Conservation (phyloP, 192 early-diverging fungal species). For the Phlyctochytrium bullatum region DNA sequence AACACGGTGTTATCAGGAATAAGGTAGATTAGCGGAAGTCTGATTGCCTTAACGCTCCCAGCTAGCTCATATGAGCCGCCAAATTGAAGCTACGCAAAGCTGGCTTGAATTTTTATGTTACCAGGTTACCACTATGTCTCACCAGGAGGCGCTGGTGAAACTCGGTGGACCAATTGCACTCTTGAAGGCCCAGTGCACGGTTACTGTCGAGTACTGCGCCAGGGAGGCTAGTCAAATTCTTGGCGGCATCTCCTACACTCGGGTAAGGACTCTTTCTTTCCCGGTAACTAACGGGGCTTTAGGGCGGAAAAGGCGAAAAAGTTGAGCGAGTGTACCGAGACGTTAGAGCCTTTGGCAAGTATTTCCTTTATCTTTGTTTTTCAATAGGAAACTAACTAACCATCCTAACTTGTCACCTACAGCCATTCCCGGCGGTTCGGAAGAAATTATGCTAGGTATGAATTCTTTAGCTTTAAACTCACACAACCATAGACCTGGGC, state of each 20-base stretch:
- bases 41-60: neutral
- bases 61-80: constrained; percentile 57
- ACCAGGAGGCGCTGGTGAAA: constrained; percentile 40
- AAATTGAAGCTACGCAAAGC: constrained; percentile 73
- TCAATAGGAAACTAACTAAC: too few species aligned
- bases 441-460: constrained; percentile 38
- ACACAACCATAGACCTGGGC: constrained; percentile 22
- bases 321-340: constrained; percentile 34
- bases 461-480: neutral
- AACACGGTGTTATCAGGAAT: constrained; percentile 68
- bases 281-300: neutral
- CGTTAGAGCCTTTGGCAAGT: constrained; percentile 31
- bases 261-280: neutral
- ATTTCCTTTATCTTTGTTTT: too few species aligned
- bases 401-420: too few species aligned
- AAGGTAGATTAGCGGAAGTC: constrained; percentile 28
- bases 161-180: constrained; percentile 51
- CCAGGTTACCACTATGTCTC: constrained; percentile 38
- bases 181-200: constrained; percentile 40
- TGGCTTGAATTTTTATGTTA: constrained; percentile 69
- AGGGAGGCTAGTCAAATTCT: constrained; percentile 61
- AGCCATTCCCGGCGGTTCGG: constrained; percentile 38
- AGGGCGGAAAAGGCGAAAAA: constrained; percentile 33
- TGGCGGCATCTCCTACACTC: constrained; percentile 51
- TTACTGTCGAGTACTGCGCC: constrained; percentile 43